phyloP scores from a whole-genome alignment of 192 early-diverging fungal genomes.

The Pecoramyces ruminantium region DNA sequence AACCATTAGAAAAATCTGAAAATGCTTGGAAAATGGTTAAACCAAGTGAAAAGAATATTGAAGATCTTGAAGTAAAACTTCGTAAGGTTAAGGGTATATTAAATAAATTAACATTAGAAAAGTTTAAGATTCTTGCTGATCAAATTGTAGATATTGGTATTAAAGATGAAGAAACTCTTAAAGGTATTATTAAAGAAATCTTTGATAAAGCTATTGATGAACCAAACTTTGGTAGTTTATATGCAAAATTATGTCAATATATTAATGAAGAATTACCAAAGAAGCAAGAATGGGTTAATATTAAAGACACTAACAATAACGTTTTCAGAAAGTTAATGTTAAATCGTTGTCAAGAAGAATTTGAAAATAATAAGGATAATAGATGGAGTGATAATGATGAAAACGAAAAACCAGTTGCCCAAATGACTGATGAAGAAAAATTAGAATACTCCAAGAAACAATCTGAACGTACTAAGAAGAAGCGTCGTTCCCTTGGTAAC shows the following conservation, averaged over 20 bases:
- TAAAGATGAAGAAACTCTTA: slow-evolving; percentile 54
- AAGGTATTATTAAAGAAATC: slow-evolving; percentile 65
- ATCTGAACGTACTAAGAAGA: slow-evolving; percentile 72
- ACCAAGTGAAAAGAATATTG: slow-evolving; percentile 18
- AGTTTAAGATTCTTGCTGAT: slow-evolving; percentile 70
- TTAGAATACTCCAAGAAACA: slow-evolving; percentile 27
- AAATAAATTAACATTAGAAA: slow-evolving; percentile 95
- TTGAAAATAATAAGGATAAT: slow-evolving; percentile 56
- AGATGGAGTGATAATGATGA: slow-evolving; percentile 41
- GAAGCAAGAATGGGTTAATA: slow-evolving; percentile 32
- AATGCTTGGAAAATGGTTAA: slow-evolving; percentile 54
- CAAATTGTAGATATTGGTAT: slow-evolving; percentile 70
- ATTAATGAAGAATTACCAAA: slow-evolving; percentile 34
- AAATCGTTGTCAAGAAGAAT: slow-evolving; percentile 88
- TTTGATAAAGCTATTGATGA: slow-evolving; percentile 96
- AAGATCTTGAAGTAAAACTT: slow-evolving; percentile 39
- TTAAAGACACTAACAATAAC: slow-evolving; percentile 16
- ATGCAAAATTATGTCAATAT: slow-evolving; percentile 68
- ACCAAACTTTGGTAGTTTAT: slow-evolving; percentile 74
- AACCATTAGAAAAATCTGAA: slow-evolving; percentile 63
- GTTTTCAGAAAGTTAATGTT: slow-evolving; percentile 82
- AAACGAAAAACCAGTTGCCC: slow-evolving; percentile 17
- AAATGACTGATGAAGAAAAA: slow-evolving; percentile 46
- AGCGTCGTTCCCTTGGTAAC: slow-evolving; percentile 87
- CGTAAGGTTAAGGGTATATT: slow-evolving; percentile 75